Base-by-base conservation (phyloP, 345 rosid genomes). In the Hibiscus syriacus region DNA sequence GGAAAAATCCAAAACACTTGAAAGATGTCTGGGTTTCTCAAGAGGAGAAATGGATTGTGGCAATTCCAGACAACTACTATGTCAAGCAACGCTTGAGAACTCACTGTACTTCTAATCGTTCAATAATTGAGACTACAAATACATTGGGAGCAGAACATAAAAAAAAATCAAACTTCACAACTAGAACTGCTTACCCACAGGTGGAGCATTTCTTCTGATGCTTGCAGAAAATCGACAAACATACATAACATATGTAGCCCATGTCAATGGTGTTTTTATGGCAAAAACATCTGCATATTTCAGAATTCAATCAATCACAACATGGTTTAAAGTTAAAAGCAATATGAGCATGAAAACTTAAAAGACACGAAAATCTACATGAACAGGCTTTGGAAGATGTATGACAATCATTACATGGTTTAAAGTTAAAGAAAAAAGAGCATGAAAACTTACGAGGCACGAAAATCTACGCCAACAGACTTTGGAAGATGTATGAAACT, bases 351-450 rank as follows among this genome's bases (percentile, higher is more conserved):
- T 43, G 19, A 10, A 20, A 13, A 82, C 98, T 73, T 80, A 93
- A 96, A 92, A 90, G 67, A 96, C 97, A 4, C 95, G 91, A 20
- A 93, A 93, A 86, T 93, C 98, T 19, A 93, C 95, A 26, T 91
- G 96, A 13, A 81, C 86, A 29, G 98, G 95, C 84, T 87, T 90
- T 9, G 96, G 97, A 76, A 93, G 96, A 81, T 89, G 97, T 63
- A 93, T 58, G 73, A 82, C n/a, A n/a, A n/a, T n/a, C n/a, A n/a
- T n/a, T n/a, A n/a, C n/a, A n/a, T 34, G 10, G 2, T 7, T 6
- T 34, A 34, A 34, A 34, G 6, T 34, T 7, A 34, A 6, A n/a
- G 8, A 25, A 64, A 26, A 1, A 26, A 45, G 22, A 32, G 59
- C 45, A n/a, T 43, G 19, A 10, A 20, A 13, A 82, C 98, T 73